Evolutionary conservation across 306 rosid species (phyloP).

Genomic region (Medicago lupulina): DNA sequence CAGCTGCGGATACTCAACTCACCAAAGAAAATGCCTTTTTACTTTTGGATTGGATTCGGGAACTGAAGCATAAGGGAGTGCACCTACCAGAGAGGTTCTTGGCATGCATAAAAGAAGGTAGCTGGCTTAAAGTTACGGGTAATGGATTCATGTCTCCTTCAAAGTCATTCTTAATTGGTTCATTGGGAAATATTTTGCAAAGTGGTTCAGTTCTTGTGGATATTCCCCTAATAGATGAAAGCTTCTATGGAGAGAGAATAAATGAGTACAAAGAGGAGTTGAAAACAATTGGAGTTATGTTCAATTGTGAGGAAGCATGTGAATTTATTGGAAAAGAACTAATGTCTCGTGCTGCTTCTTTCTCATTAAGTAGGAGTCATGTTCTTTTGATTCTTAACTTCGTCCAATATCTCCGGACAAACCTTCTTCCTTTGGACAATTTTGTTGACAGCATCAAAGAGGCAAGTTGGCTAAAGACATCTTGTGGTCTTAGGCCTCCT

Average conservation of each 20-base stretch:
- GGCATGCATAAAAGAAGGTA: slow-evolving; percentile 62
- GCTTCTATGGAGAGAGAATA: not conserved
- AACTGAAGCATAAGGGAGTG: slow-evolving; percentile 8
- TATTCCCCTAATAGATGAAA: not conserved
- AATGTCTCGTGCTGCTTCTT: not conserved
- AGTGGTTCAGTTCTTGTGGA: slow-evolving; percentile 33
- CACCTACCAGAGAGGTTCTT: slow-evolving; percentile 52
- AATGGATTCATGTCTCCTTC: slow-evolving; percentile 67
- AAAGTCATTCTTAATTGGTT: slow-evolving; percentile 57
- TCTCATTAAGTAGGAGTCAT: not conserved
- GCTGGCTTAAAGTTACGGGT: slow-evolving; percentile 64
- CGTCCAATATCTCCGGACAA: not conserved
- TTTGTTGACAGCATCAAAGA: not conserved
- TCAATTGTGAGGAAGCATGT: not conserved
- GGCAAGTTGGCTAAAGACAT: not conserved
- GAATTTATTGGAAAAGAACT: not conserved
- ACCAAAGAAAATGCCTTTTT: slow-evolving; percentile 63
- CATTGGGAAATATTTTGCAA: slow-evolving; percentile 62
- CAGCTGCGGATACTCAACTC: slow-evolving; percentile 57
- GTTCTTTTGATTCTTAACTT: not conserved
- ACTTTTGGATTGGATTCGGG: slow-evolving; percentile 69
- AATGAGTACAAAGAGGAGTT: not conserved
- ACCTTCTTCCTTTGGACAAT: not conserved
- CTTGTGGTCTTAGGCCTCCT: not conserved
- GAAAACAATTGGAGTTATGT: not conserved